Percentiles rank a stretch among this genome's conserved stretches.
These are phyloP conservation scores for Leishmania martiniquensis DNA, from an alignment of 208 protist genomes.

Conservation along the genomic window DNA sequence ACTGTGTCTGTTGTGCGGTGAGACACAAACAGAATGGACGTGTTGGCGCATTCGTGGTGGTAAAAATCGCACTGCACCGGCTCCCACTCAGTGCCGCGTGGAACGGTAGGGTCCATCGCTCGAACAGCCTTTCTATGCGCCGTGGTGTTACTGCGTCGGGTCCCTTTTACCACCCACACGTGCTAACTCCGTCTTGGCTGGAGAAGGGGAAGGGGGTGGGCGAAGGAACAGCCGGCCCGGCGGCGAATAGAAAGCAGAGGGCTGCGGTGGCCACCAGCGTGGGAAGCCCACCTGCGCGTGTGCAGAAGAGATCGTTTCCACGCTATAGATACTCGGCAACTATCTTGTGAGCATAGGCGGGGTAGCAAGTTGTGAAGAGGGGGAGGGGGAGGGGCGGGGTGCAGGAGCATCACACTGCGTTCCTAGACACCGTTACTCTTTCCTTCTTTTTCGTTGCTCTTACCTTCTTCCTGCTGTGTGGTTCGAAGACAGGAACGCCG, in stretches of 20 bases:
- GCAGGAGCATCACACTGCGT: too few relatives aligned
- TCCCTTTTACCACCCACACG: too few relatives aligned
- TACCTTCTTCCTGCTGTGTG: too few relatives aligned
- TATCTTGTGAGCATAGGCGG: not conserved
- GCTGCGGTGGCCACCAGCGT: not conserved
- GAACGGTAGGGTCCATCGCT: not conserved
- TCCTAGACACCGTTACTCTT: too few relatives aligned
- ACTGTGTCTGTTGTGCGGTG: constrained; percentile 10
- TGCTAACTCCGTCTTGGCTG: not conserved
- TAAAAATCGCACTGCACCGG: constrained; percentile 14
- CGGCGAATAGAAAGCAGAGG: not conserved
- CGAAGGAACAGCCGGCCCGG: not conserved
- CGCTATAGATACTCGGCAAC: not conserved
- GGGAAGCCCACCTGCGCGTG: not conserved
- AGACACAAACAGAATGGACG: constrained; percentile 12
- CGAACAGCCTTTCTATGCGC: not conserved
- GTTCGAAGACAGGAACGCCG: too few relatives aligned
- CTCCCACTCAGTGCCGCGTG: not conserved
- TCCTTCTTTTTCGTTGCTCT: too few relatives aligned
- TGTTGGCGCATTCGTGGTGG: constrained; percentile 10
- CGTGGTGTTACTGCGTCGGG: not conserved
- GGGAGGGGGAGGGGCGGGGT: too few relatives aligned
- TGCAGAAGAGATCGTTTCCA: not conserved
- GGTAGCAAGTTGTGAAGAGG: not conserved
- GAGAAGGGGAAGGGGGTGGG: not conserved